These are phyloP conservation scores for Paracorniculantispora psalliotae DNA, from an alignment of 2,329 filamentous ascomycete genomes.

Conservation along the genomic window DNA sequence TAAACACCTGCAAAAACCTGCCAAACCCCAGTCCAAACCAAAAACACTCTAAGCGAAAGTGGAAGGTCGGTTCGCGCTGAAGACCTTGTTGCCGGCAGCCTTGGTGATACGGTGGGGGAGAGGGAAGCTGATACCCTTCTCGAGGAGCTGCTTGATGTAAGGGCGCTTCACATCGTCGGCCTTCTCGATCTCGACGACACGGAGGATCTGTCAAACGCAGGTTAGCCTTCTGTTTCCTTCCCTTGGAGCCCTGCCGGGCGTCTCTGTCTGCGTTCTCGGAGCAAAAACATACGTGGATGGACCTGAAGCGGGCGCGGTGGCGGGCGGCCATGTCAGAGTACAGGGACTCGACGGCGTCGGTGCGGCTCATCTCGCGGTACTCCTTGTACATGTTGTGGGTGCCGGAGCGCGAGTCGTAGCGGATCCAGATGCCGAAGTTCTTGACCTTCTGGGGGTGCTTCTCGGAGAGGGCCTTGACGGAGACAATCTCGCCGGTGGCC, in stretches of 20 bases:
- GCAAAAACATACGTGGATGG: constrained; percentile 78
- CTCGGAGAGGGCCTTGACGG: constrained; percentile 94
- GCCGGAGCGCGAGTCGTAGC: constrained; percentile 98
- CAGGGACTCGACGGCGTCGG: constrained; percentile 90
- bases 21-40: constrained; percentile 46
- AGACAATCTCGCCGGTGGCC: constrained; percentile 98
- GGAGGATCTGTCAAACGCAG: constrained; percentile 68
- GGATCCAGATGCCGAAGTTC: constrained; percentile 99
- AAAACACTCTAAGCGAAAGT: constrained; percentile 87
- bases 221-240: constrained; percentile 6
- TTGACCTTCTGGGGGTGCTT: constrained; percentile 99
- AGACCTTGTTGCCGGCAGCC: constrained; percentile 81
- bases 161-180: constrained; percentile 90
- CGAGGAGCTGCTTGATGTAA: constrained; percentile 98
- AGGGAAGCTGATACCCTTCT: constrained; percentile 96
- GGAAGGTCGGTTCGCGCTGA: constrained; percentile 85
- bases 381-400: constrained; percentile 99
- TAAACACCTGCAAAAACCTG: constrained; percentile 57
- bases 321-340: constrained; percentile 99
- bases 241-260: not conserved
- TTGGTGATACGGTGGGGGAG: constrained; percentile 93
- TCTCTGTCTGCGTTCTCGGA: not conserved
- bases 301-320: constrained; percentile 94
- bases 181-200: constrained; percentile 97
- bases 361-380: constrained; percentile 98